Conservation (phyloP, 2,329 filamentous ascomycete genomes). For the Sporothrix globosa region DNA sequence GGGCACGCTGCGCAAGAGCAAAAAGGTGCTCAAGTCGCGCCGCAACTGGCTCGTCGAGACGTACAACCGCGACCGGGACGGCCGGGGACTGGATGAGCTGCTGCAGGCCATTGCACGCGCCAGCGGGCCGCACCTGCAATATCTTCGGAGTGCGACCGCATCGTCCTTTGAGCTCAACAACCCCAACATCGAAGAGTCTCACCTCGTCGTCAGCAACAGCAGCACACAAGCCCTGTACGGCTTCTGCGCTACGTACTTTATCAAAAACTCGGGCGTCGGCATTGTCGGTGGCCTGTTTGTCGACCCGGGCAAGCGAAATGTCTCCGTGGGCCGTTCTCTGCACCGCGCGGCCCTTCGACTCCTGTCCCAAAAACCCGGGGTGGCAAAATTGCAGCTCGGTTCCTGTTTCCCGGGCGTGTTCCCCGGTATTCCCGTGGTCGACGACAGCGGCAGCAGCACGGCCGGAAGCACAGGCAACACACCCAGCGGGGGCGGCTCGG, state of each 20-base stretch:
- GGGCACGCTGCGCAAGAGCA: slow-evolving; percentile 81
- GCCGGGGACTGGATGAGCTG: slow-evolving; percentile 72
- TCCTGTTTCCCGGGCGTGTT: slow-evolving; percentile 82
- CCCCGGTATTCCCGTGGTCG: slow-evolving; percentile 72
- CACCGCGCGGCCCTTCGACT: slow-evolving; percentile 82
- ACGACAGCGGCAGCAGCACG: slow-evolving; percentile 44
- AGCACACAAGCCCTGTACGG: slow-evolving; percentile 89
- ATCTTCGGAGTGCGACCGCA: slow-evolving; percentile 70
- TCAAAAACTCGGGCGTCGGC: slow-evolving; percentile 68
- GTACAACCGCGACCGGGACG: slow-evolving; percentile 80
- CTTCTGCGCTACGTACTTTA: slow-evolving; percentile 87
- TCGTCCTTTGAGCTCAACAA: slow-evolving; percentile 76
- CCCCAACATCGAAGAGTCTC: slow-evolving; percentile 69
- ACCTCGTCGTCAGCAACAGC: slow-evolving; percentile 92
- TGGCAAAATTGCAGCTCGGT: slow-evolving; percentile 82
- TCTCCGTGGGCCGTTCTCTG: slow-evolving; percentile 87
- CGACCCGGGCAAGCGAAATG: slow-evolving; percentile 79
- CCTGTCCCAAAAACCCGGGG: slow-evolving; percentile 67
- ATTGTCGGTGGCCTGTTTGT: slow-evolving; percentile 88
- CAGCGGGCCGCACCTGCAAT: slow-evolving; percentile 67
- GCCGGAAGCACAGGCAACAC: slow-evolving; percentile 31
- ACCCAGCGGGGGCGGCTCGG: slow-evolving; percentile 2
- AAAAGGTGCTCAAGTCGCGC: slow-evolving; percentile 83
- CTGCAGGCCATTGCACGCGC: slow-evolving; percentile 70
- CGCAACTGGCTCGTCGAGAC: slow-evolving; percentile 94